Conservation (phyloP, 176 grass and related monocot species). For the Musa beccarii region DNA sequence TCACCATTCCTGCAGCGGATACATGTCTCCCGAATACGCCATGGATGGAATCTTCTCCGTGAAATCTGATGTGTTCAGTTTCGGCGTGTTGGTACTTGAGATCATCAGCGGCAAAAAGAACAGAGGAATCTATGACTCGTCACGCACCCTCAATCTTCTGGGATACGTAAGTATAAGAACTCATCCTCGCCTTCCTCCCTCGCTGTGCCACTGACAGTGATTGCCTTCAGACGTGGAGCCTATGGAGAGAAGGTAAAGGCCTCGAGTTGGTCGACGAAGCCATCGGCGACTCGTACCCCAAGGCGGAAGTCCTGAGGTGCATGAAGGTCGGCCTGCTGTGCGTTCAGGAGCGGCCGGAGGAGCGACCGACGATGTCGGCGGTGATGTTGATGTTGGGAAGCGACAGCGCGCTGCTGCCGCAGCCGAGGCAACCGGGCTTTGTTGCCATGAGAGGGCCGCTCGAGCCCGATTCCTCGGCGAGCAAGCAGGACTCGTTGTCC, state of each 20-base stretch:
- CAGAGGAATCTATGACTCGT: neutral
- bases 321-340: conserved; percentile 46
- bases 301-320: conserved; percentile 8
- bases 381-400: conserved; percentile 48
- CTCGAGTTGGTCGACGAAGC: conserved; percentile 21
- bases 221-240: conserved; percentile 28
- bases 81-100: conserved; percentile 53
- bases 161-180: conserved; percentile 33
- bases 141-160: conserved; percentile 43
- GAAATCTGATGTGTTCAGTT: conserved; percentile 36
- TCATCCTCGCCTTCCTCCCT: too few species aligned
- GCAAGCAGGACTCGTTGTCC: too few species aligned
- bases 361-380: conserved; percentile 45
- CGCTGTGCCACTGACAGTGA: too few species aligned
- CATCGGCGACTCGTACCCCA: conserved; percentile 20
- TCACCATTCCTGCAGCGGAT: too few species aligned
- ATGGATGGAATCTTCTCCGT: too few species aligned
- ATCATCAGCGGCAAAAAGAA: neutral
- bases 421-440: too few species aligned
- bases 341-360: conserved; percentile 49
- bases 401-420: conserved; percentile 6
- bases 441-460: too few species aligned
- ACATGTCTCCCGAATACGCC: too few species aligned
- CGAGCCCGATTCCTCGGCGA: too few species aligned
- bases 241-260: conserved; percentile 21